Evolutionary conservation across 2,329 filamentous ascomycete genomes (phyloP).

Genomic region (Epichloe typhina): DNA sequence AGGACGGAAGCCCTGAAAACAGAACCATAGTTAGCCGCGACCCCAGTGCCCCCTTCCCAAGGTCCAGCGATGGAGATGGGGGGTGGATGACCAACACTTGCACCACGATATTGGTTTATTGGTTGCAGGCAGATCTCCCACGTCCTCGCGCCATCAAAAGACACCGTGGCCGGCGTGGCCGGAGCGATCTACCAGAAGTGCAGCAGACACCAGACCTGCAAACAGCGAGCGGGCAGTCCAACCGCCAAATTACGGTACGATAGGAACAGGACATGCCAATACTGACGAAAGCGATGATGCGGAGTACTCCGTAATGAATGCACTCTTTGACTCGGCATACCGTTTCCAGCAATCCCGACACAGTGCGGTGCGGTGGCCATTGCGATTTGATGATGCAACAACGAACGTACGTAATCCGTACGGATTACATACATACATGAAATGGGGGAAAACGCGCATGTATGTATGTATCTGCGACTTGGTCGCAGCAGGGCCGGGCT

Average conservation of each 20-base stretch:
- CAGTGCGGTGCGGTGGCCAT: not conserved
- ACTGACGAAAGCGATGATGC: not conserved
- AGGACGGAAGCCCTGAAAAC: not conserved
- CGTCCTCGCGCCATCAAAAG: no score
- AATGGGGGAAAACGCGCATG: not conserved
- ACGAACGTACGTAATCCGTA: not conserved
- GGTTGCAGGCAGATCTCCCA: no score
- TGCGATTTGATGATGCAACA: slow-evolving; percentile 1
- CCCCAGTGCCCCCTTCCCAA: not conserved
- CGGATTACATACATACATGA: not conserved
- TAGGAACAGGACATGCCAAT: no score
- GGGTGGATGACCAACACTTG: not conserved
- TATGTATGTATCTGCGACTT: not conserved
- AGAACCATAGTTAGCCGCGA: slow-evolving; percentile 2
- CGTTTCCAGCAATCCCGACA: slow-evolving; percentile 10
- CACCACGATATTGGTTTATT: no score
- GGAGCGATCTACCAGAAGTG: no score
- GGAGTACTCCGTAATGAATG: no score
- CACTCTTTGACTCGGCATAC: slow-evolving; percentile 7
- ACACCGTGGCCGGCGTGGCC: no score
- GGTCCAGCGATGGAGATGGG: not conserved
- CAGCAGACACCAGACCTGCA: not conserved
- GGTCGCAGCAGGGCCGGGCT: not conserved
- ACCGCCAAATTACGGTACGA: not conserved
- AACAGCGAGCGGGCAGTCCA: not conserved